Evolutionary conservation across 202 grass and related monocot species (phyloP), one percentile per base, ranked within the genome.

Genomic region (Carex arenaria): DNA sequence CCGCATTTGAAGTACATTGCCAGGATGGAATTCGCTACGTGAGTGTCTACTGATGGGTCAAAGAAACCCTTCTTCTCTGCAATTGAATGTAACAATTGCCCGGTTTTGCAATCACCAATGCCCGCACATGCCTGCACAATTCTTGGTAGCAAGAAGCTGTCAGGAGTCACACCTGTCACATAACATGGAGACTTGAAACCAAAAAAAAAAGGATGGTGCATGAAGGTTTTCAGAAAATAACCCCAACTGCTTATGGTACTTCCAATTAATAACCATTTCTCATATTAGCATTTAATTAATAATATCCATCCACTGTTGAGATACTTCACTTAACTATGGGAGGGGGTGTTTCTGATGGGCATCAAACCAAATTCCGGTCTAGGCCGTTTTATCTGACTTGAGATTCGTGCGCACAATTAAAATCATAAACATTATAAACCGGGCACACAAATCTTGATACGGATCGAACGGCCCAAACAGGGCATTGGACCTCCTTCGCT

Each of bases 1-100:
- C 86, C 89, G 4, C 92, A 95, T 78, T 95, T 98, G 34, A 87
- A 79, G 32, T 98, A 95, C 95, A 98, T 93, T 2, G 87, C 75
- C 57, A 98, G 78, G 74, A 98, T 83, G 0, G 95, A 91, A 65
- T 94, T 98, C 7, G 86, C 86, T 0, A 93, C 74, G 18, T 86
- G 90, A 72, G 52, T 83, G 19, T 89, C 92, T 69, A 82, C 86
- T 1, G 70, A 42, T 2, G 84, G 82, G 61, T 86, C 89, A 74
- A 86, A 81, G 81, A 90, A 94, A 22, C 95, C 92, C 32, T 70
- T 87, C 75, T 85, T 63, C 23, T 91, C 62, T 4, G 87, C 90
- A 83, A 98, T 45, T 14, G 95, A 95, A 76, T 98, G 92, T 75
- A 95, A 82, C 3, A 76, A 51, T 28, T 78, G 68, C 61, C 90